These are phyloP conservation scores for Coccomyxa sp. DNA, from an alignment of 139 green algal genomes.

Conservation along the genomic window DNA sequence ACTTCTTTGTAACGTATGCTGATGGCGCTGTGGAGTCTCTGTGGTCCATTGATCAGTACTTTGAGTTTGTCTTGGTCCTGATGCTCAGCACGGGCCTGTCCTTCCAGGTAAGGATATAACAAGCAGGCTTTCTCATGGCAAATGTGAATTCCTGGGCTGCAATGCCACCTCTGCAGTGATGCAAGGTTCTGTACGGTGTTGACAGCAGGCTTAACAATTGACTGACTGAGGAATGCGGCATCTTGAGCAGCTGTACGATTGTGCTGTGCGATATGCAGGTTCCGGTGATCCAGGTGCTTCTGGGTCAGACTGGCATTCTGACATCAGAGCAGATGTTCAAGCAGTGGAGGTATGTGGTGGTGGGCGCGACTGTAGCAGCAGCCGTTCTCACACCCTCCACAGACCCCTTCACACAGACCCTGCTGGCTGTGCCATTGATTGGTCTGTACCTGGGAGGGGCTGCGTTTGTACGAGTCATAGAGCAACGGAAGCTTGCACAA, in stretches of 20 bases:
- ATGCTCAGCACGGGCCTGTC: slow-evolving; percentile 94
- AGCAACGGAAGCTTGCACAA: slow-evolving; percentile 33
- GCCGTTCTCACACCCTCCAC: slow-evolving; percentile 97
- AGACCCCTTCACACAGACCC: slow-evolving; percentile 96
- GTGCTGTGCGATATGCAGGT: slow-evolving; percentile 63
- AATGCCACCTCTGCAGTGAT: too few relatives aligned
- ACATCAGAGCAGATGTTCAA: slow-evolving; percentile 85
- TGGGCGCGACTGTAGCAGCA: slow-evolving; percentile 86
- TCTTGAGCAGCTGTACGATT: too few relatives aligned
- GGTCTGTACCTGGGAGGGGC: slow-evolving; percentile 94
- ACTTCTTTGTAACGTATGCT: slow-evolving; percentile 96
- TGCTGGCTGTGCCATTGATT: slow-evolving; percentile 92
- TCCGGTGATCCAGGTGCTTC: slow-evolving; percentile 94
- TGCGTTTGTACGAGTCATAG: slow-evolving; percentile 60
- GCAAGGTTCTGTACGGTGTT: too few relatives aligned
- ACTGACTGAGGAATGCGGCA: too few relatives aligned
- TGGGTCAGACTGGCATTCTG: slow-evolving; percentile 91
- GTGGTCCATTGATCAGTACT: slow-evolving; percentile 99
- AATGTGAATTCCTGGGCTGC: too few relatives aligned
- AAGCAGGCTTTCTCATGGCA: not conserved
- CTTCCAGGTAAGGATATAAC: slow-evolving; percentile 76
- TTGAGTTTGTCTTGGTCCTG: slow-evolving; percentile 98
- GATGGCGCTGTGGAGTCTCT: slow-evolving; percentile 95
- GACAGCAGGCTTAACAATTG: too few relatives aligned
- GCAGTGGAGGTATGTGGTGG: slow-evolving; percentile 95